A percentile compares a stretch with the other conserved stretches of the same genome.
Conservation (phyloP, 2,329 filamentous ascomycete species). For the Trichoderma breve region DNA sequence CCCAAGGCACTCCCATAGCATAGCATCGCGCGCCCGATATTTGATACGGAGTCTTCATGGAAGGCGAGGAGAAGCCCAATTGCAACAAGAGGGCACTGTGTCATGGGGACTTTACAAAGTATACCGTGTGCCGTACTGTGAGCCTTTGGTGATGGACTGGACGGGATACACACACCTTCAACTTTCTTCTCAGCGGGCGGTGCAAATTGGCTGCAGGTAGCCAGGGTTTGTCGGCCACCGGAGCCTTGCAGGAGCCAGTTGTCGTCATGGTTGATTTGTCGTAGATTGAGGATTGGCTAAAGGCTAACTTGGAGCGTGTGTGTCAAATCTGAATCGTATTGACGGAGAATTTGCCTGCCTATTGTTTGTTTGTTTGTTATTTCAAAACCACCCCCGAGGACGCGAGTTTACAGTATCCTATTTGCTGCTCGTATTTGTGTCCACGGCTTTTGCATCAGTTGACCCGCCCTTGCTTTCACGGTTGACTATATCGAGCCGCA, state of each 20-base stretch:
- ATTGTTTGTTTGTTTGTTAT: background rate
- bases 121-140: background rate
- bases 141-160: background rate
- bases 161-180: background rate
- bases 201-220: constrained; percentile 6
- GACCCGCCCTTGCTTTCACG: background rate
- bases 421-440: background rate
- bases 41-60: constrained; percentile 6
- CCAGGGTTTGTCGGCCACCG: background rate
- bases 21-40: background rate
- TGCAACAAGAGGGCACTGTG: constrained; percentile 3
- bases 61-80: constrained; percentile 9
- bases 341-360: background rate
- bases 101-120: background rate
- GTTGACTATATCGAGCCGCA: background rate
- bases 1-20: background rate
- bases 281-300: background rate
- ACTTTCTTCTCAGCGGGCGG: background rate
- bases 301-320: background rate
- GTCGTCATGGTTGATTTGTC: background rate
- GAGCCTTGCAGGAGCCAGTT: background rate
- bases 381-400: background rate
- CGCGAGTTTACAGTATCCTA: background rate
- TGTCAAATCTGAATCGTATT: background rate
- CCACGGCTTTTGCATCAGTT: background rate